Evolutionary conservation across 108 stramenopile genomes (phyloP).

Genomic region (Nitzschia sp.): DNA sequence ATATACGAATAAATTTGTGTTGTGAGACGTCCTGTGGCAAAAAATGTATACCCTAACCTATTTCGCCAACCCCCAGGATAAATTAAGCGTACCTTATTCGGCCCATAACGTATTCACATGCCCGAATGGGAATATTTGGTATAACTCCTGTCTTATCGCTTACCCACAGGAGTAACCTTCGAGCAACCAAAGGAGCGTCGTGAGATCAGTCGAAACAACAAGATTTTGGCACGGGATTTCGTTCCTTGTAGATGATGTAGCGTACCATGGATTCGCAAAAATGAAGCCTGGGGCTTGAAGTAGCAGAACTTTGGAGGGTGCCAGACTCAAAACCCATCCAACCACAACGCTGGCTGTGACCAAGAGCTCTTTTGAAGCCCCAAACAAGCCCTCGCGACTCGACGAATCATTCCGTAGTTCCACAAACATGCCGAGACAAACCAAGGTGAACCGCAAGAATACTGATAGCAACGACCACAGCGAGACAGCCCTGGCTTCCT

Average conservation of each 20-base stretch:
- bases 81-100: conserved; percentile 24
- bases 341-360: not conserved
- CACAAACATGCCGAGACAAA: not conserved
- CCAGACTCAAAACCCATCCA: not conserved
- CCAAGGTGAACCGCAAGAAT: not conserved
- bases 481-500: conserved; percentile 17
- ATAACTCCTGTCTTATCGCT: conserved; percentile 32
- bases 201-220: not conserved
- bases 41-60: too few relatives aligned
- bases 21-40: too few relatives aligned
- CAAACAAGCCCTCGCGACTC: not conserved
- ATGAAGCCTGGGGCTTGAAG: conserved; percentile 24
- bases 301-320: conserved; percentile 13
- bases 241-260: not conserved
- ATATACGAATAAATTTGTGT: not conserved
- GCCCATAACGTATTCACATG: conserved; percentile 47
- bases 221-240: not conserved
- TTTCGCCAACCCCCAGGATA: not conserved
- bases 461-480: conserved; percentile 14
- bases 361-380: not conserved
- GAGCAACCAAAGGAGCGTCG: not conserved
- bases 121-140: conserved; percentile 45
- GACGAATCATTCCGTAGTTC: not conserved
- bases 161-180: conserved; percentile 33
- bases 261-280: conserved; percentile 27